phyloP scores from a whole-genome alignment of 129 eudicot genomes.

The Kitagawia praeruptora region DNA sequence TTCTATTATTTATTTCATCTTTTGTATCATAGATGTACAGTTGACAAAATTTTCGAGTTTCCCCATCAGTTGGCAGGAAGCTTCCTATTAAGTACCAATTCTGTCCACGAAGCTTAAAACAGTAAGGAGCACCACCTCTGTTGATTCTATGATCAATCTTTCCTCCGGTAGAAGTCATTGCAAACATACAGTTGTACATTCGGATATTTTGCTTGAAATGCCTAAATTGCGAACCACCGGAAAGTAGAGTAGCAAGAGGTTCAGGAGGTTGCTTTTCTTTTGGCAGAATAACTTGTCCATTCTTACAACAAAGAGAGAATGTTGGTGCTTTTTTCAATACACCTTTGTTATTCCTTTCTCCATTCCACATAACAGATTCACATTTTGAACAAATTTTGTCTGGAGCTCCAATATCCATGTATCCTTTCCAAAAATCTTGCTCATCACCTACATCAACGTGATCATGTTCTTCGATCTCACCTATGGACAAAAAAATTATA shows the following conservation, averaged over 20 bases:
- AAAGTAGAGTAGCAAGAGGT: not conserved
- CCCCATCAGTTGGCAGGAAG: not conserved
- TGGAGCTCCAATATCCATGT: too few species aligned
- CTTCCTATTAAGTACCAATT: not conserved
- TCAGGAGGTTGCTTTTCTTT: not conserved
- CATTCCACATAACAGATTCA: too few species aligned
- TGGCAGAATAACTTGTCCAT: not conserved
- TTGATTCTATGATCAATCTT: not conserved
- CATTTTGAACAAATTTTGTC: too few species aligned
- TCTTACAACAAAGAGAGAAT: not conserved
- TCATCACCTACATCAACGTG: too few species aligned
- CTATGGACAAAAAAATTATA: too few species aligned
- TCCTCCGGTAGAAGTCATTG: not conserved
- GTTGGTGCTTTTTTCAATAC: too few species aligned
- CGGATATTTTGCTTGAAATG: not conserved
- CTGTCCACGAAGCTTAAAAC: not conserved
- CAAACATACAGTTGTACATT: not conserved
- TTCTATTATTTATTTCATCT: not conserved
- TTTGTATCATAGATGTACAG: conserved; percentile 5
- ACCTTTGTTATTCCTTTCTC: too few species aligned
- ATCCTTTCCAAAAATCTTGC: too few species aligned
- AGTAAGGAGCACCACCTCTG: not conserved
- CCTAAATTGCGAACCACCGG: not conserved
- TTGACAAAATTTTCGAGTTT: not conserved
- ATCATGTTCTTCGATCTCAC: too few species aligned